A percentile compares a stretch with the other conserved stretches of the same genome.
phyloP scores from a whole-genome alignment of 768 basidiomycete species.

The Chalciporus piperatus region DNA sequence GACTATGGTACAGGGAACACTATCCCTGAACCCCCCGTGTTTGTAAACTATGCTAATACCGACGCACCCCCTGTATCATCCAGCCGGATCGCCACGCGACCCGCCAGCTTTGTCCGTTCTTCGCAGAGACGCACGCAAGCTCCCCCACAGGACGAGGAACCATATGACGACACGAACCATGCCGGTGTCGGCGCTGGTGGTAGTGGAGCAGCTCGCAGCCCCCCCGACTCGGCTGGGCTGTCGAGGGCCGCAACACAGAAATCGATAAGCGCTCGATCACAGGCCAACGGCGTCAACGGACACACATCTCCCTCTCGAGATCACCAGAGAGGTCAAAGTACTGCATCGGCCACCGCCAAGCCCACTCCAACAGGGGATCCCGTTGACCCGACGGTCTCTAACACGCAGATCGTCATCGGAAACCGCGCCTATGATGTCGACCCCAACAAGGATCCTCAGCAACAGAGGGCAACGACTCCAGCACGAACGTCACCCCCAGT shows the following conservation, averaged over 20 bases:
- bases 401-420: constrained; percentile 62
- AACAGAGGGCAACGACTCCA: constrained; percentile 19
- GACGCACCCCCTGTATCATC: constrained; percentile 62
- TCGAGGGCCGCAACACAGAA: constrained; percentile 32
- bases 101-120: constrained; percentile 50
- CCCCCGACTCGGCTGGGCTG: constrained; percentile 29
- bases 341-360: constrained; percentile 20
- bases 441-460: constrained; percentile 62
- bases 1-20: constrained; percentile 84
- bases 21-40: constrained; percentile 85
- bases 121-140: constrained; percentile 35
- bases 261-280: constrained; percentile 31
- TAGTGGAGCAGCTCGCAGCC: constrained; percentile 35
- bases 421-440: constrained; percentile 66
- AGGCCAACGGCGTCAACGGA: constrained; percentile 31
- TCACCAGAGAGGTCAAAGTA: constrained; percentile 26
- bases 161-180: constrained; percentile 45
- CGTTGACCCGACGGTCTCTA: constrained; percentile 61
- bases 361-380: constrained; percentile 46
- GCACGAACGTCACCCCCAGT: constrained; percentile 33
- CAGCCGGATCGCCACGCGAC: constrained; percentile 52
- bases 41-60: constrained; percentile 76
- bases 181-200: constrained; percentile 75
- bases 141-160: constrained; percentile 42
- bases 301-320: constrained; percentile 24